phyloP scores from a whole-genome alignment of 1,284 basidiomycete species.

The Flammula alnicola region DNA sequence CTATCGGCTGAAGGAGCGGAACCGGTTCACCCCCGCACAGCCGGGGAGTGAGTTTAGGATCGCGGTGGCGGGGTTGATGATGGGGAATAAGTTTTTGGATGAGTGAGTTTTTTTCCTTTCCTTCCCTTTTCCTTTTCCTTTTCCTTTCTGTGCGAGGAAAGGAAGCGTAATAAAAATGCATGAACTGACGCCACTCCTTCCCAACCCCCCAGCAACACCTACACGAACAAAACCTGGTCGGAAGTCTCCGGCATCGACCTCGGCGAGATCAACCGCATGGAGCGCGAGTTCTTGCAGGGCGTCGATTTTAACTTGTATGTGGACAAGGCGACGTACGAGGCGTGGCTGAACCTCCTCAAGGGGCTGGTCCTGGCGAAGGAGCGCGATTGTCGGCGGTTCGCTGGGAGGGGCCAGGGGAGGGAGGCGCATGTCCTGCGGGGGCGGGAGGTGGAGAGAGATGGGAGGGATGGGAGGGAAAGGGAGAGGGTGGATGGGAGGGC shows the following conservation, averaged over 20 bases:
- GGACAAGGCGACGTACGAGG: slow-evolving; percentile 76
- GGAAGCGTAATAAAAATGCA: too few species aligned
- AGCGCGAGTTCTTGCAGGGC: slow-evolving; percentile 83
- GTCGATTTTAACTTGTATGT: slow-evolving; percentile 82
- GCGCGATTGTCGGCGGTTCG: slow-evolving; percentile 59
- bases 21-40: slow-evolving; percentile 69
- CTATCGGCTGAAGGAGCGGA: slow-evolving; percentile 81
- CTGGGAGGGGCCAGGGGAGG: slow-evolving; percentile 10
- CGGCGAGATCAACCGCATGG: slow-evolving; percentile 86
- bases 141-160: too few species aligned
- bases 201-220: slow-evolving; percentile 89
- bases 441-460: slow-evolving; percentile 15
- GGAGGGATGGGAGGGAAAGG: slow-evolving; percentile 6
- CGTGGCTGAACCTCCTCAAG: slow-evolving; percentile 80
- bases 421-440: background rate
- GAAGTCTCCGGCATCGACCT: slow-evolving; percentile 89
- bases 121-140: too few species aligned
- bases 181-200: too few species aligned
- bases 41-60: slow-evolving; percentile 86
- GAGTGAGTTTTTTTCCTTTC: slow-evolving; percentile 49
- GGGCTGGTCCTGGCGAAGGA: slow-evolving; percentile 79
- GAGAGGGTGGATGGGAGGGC: slow-evolving; percentile 6
- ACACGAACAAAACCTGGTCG: slow-evolving; percentile 97
- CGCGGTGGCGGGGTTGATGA: slow-evolving; percentile 89
- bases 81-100: slow-evolving; percentile 95